Percentiles rank a stretch among this genome's conserved stretches.
Conservation (phyloP, 176 grass and related monocot genomes). For the Ananas comosus region DNA sequence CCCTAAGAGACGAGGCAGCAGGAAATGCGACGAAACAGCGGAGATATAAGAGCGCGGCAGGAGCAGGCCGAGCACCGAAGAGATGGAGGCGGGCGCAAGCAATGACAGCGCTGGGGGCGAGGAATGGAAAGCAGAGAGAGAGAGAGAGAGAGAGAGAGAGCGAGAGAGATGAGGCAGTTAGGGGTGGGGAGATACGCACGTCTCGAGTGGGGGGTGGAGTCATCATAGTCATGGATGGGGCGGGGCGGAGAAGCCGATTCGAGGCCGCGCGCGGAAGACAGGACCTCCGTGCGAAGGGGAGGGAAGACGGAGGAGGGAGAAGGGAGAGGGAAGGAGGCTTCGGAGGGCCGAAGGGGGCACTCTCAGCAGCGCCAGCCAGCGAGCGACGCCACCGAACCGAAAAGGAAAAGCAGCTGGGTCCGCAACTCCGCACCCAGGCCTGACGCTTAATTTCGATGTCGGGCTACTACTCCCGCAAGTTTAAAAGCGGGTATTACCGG, state of each 20-base stretch:
- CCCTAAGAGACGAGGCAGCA: background rate
- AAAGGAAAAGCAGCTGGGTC: background rate
- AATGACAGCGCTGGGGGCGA: no score
- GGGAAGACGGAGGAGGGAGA: background rate
- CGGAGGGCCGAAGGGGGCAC: background rate
- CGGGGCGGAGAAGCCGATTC: conserved; percentile 9
- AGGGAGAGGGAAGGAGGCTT: background rate
- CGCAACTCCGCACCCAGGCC: no score
- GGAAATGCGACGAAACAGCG: background rate
- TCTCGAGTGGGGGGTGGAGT: conserved; percentile 51
- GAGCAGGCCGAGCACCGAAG: background rate
- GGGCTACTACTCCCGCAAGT: no score
- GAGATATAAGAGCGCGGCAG: background rate
- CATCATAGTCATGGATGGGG: conserved; percentile 57
- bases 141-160: background rate
- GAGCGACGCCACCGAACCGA: background rate
- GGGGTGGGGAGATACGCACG: conserved; percentile 30
- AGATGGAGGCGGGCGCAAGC: background rate
- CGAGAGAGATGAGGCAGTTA: background rate
- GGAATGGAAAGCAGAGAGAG: no score
- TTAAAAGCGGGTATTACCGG: no score
- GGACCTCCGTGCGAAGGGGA: conserved; percentile 2
- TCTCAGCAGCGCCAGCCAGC: background rate
- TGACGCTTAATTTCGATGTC: no score
- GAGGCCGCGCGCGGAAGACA: background rate